Evolutionary conservation across 1,139 yeast species (phyloP).

Genomic region (Saccharomyces hybrid): DNA sequence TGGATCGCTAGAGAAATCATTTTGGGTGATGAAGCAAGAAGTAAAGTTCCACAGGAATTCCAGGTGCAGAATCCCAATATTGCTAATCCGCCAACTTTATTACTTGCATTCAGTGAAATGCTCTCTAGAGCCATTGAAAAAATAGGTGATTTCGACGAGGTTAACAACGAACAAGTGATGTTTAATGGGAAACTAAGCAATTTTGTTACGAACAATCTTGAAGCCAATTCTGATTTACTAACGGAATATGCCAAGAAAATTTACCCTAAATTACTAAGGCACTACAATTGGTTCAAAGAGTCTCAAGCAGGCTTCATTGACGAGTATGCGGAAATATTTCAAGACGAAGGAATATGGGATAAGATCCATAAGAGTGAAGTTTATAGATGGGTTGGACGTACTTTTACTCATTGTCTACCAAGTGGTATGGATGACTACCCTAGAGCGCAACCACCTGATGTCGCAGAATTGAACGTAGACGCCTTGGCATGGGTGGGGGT

Average conservation of each 20-base stretch:
- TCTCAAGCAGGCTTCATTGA: conserved; percentile 72
- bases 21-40: conserved; percentile 83
- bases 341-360: conserved; percentile 17
- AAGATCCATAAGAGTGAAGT: conserved; percentile 52
- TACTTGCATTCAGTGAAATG: conserved; percentile 68
- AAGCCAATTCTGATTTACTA: conserved; percentile 51
- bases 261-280: conserved; percentile 69
- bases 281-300: conserved; percentile 77
- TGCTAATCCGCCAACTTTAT: conserved; percentile 93
- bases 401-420: conserved; percentile 76
- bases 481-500: conserved; percentile 88
- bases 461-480: conserved; percentile 88
- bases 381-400: conserved; percentile 92
- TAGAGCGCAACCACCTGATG: conserved; percentile 70
- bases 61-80: conserved; percentile 80
- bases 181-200: conserved; percentile 19
- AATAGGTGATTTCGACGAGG: conserved; percentile 9
- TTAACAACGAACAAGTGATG: not conserved
- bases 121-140: conserved; percentile 41
- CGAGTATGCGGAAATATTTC: conserved; percentile 38
- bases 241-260: conserved; percentile 53
- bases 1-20: conserved; percentile 98
- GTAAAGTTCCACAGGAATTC: conserved; percentile 82
- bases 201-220: conserved; percentile 36
- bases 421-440: conserved; percentile 97